Percentiles rank a stretch among this genome's conserved stretches.
These are phyloP conservation scores for Aciculoconidium aculeatum DNA, from an alignment of 805 yeast species.

Conservation along the genomic window DNA sequence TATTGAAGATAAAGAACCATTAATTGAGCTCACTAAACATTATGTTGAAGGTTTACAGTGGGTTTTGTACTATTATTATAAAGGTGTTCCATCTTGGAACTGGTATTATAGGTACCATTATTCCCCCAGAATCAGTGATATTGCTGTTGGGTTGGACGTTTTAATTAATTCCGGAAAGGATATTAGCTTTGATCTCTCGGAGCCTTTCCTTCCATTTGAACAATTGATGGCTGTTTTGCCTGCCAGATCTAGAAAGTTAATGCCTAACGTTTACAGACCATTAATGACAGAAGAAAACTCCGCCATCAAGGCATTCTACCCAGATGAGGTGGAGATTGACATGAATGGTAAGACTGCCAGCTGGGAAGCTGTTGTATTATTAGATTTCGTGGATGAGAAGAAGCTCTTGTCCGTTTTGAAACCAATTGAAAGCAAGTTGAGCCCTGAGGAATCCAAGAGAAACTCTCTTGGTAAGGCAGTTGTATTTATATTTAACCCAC, in stretches of 20 bases:
- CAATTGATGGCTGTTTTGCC: conserved; percentile 98
- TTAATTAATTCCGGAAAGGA: conserved; percentile 25
- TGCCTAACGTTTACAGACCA: conserved; percentile 72
- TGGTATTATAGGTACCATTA: conserved; percentile 91
- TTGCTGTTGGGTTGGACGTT: conserved; percentile 63
- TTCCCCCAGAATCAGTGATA: conserved; percentile 90
- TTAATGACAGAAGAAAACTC: conserved; percentile 83
- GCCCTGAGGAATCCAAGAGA: conserved; percentile 66
- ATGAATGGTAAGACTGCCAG: conserved; percentile 91
- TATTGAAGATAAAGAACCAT: conserved; percentile 50
- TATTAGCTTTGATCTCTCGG: conserved; percentile 59
- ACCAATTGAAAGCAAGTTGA: conserved; percentile 55
- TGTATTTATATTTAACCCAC: conserved; percentile 70
- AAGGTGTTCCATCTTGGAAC: conserved; percentile 91
- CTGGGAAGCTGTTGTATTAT: conserved; percentile 96
- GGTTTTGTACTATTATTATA: conserved; percentile 88
- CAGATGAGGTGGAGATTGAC: conserved; percentile 80
- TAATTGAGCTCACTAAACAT: conserved; percentile 64
- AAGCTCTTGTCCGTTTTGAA: conserved; percentile 68
- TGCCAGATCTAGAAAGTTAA: conserved; percentile 74
- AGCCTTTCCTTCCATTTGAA: conserved; percentile 87
- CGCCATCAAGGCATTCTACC: conserved; percentile 87
- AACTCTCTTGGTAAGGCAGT: conserved; percentile 72
- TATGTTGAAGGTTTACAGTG: conserved; percentile 95
- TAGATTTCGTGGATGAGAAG: conserved; percentile 84